Percentiles rank a stretch among this genome's conserved stretches.
phyloP scores from a whole-genome alignment of 805 yeast species.

The Yamadazyma paraphyllophila region DNA sequence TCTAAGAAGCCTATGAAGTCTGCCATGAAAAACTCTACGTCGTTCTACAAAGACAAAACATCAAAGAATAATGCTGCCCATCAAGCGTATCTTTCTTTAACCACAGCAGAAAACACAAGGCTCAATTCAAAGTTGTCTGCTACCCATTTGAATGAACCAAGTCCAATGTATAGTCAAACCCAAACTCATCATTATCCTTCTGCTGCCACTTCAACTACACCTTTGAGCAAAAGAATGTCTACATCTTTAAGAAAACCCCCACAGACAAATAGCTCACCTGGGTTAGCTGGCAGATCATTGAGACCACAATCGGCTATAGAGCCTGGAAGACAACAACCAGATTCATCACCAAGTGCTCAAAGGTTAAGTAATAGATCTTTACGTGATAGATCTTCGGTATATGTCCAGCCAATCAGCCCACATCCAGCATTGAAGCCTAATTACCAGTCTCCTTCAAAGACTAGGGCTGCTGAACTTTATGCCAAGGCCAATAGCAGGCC shows the following conservation, averaged over 20 bases:
- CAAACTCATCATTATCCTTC: conserved; percentile 14
- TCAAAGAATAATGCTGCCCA: conserved; percentile 45
- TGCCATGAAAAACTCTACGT: conserved; percentile 45
- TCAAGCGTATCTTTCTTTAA: conserved; percentile 61
- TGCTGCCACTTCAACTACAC: conserved; percentile 5
- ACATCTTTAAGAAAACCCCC: conserved; percentile 29
- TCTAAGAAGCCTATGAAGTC: conserved; percentile 47
- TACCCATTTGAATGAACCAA: conserved; percentile 29
- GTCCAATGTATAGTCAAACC: conserved; percentile 11
- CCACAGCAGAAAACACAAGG: conserved; percentile 80
- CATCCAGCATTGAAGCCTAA: conserved; percentile 41
- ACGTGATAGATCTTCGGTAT: conserved; percentile 21
- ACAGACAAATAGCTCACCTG: conserved; percentile 7
- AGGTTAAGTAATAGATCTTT: conserved; percentile 32
- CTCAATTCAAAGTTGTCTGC: conserved; percentile 60
- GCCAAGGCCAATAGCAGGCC: conserved; percentile 50
- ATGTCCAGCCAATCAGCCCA: conserved; percentile 34
- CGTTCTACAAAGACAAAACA: conserved; percentile 18
- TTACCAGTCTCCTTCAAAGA: conserved; percentile 39
- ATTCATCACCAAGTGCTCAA: conserved; percentile 8
- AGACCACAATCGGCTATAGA: conserved; percentile 32
- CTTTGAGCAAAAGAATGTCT: conserved; percentile 20
- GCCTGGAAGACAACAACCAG: conserved; percentile 4
- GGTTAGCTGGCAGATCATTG: conserved; percentile 22
- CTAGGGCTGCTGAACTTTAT: conserved; percentile 52